These are phyloP conservation scores for Metschnikowia kofuensis DNA, from an alignment of 805 yeast species.

Conservation along the genomic window DNA sequence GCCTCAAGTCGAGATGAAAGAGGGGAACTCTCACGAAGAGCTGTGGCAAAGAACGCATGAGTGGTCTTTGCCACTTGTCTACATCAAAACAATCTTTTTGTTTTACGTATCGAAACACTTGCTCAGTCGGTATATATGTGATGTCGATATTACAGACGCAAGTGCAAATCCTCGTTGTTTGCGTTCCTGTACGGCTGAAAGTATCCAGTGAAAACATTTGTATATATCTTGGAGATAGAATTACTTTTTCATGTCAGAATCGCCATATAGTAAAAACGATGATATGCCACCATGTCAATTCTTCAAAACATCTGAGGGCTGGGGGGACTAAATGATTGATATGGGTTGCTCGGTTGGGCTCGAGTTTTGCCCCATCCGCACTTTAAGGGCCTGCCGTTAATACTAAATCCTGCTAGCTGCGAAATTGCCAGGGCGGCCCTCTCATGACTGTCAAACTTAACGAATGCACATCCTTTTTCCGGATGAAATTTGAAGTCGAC, in stretches of 20 bases:
- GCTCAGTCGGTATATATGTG: too few species aligned
- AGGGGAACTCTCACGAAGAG: too few species aligned
- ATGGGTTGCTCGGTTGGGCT: constrained; percentile 15
- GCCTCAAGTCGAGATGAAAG: not conserved
- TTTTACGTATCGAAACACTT: too few species aligned
- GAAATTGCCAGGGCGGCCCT: constrained; percentile 86
- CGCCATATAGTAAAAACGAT: not conserved
- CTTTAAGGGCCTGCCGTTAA: constrained; percentile 75
- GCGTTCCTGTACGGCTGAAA: too few species aligned
- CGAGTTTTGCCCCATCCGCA: constrained; percentile 84
- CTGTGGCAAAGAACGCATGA: too few species aligned
- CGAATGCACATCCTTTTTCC: constrained; percentile 86
- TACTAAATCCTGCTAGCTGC: constrained; percentile 64
- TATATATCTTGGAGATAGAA: not conserved
- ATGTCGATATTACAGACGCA: too few species aligned
- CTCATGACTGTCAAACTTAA: constrained; percentile 82
- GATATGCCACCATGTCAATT: not conserved
- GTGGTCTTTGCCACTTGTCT: too few species aligned
- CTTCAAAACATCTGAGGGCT: constrained; percentile 3
- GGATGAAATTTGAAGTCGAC: constrained; percentile 78
- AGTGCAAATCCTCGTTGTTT: too few species aligned
- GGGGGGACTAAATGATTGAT: not conserved
- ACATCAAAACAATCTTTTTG: too few species aligned
- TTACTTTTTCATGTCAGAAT: not conserved
- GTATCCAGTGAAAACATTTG: too few species aligned